These are phyloP conservation scores for Colletotrichum cordylinicola DNA, from an alignment of 2,329 filamentous ascomycete genomes.

Conservation along the genomic window DNA sequence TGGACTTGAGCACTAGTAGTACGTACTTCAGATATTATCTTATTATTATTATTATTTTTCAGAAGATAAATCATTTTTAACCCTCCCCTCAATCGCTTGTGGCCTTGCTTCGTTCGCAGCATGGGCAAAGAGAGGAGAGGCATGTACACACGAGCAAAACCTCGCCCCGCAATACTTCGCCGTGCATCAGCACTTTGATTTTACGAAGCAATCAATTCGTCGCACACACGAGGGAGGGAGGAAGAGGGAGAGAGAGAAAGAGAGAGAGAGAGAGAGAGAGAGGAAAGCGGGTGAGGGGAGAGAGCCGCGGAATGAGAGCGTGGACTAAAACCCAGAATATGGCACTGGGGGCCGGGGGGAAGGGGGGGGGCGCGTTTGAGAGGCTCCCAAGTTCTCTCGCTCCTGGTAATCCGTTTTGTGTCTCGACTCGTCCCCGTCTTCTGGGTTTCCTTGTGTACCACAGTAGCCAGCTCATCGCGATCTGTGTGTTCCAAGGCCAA, in stretches of 20 bases:
- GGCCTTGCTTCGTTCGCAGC: neutral
- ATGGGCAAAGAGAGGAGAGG: neutral
- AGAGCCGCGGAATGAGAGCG: neutral
- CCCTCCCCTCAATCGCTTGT: neutral
- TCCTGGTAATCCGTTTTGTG: neutral
- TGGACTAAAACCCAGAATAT: neutral
- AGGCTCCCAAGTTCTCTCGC: neutral
- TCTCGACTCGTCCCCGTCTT: neutral
- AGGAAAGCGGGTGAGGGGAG: neutral
- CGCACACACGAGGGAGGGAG: neutral
- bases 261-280: neutral
- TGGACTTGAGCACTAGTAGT: neutral
- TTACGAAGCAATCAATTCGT: neutral
- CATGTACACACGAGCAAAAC: neutral
- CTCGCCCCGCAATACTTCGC: neutral
- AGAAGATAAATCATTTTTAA: neutral
- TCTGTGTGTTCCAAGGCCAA: neutral
- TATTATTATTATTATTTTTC: neutral
- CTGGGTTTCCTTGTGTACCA: neutral
- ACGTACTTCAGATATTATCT: neutral
- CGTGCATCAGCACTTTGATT: neutral
- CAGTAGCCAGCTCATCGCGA: neutral
- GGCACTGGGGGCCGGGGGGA: neutral
- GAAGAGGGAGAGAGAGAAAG: neutral
- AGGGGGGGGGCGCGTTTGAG: neutral